These are phyloP conservation scores for Lepidium africanum DNA, from an alignment of 345 rosid species.

Conservation along the genomic window DNA sequence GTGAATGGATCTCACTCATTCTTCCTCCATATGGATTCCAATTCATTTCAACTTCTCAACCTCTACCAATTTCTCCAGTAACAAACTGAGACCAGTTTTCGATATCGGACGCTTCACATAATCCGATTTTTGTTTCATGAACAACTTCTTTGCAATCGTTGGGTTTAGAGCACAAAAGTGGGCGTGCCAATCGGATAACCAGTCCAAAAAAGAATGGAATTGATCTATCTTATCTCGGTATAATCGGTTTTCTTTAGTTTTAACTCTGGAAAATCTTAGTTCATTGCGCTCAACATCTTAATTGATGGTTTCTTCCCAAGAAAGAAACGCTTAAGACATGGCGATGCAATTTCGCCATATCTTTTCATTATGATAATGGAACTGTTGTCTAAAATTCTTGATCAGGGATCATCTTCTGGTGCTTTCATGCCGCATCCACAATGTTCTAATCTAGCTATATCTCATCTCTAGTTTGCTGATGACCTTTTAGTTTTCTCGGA, in stretches of 20 bases:
- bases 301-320: too few species aligned
- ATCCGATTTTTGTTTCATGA: conserved; percentile 46
- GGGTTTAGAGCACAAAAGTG: conserved; percentile 22
- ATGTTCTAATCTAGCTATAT: too few species aligned
- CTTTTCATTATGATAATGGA: too few species aligned
- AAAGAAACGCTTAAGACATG: too few species aligned
- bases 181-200: conserved; percentile 15
- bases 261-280: conserved; percentile 39
- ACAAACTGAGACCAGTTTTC: conserved; percentile 26
- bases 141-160: not conserved
- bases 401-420: too few species aligned
- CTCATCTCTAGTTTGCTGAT: too few species aligned
- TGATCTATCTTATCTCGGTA: conserved; percentile 49
- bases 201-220: conserved; percentile 35
- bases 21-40: conserved; percentile 54
- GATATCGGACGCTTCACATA: conserved; percentile 40
- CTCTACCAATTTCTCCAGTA: conserved; percentile 33
- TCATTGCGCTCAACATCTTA: conserved; percentile 23
- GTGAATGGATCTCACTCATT: conserved; percentile 60
- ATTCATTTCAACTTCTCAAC: conserved; percentile 8
- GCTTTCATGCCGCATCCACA: too few species aligned
- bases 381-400: too few species aligned
- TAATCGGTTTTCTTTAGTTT: conserved; percentile 37
- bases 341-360: too few species aligned
- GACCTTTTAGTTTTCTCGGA: too few species aligned